Percentiles rank a stretch among this genome's conserved stretches.
These are phyloP conservation scores for Eleusine indica DNA, from an alignment of 176 grass and related monocot species.

Conservation along the genomic window DNA sequence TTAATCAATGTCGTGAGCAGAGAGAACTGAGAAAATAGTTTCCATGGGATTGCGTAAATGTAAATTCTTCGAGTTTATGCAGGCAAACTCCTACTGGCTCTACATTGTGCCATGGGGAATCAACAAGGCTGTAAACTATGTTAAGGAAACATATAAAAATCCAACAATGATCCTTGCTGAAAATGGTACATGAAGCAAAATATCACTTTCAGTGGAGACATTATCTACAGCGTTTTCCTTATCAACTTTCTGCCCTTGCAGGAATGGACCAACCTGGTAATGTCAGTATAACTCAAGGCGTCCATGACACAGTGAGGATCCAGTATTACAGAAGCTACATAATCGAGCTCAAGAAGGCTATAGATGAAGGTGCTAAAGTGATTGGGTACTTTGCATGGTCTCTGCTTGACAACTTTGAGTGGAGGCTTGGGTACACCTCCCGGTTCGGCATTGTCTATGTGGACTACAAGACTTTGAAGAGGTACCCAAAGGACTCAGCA, in stretches of 20 bases:
- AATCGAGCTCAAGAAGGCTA: slow-evolving; percentile 78
- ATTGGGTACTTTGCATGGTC: slow-evolving; percentile 94
- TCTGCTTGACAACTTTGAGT: slow-evolving; percentile 94
- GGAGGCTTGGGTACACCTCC: slow-evolving; percentile 86
- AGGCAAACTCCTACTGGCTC: slow-evolving; percentile 89
- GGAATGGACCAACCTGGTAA: slow-evolving; percentile 94
- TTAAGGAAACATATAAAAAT: slow-evolving; percentile 78
- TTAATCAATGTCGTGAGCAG: background rate
- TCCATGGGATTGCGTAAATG: background rate
- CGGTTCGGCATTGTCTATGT: slow-evolving; percentile 85
- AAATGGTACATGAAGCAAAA: slow-evolving; percentile 58
- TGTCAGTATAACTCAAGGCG: slow-evolving; percentile 59
- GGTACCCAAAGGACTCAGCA: slow-evolving; percentile 88
- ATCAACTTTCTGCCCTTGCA: slow-evolving; percentile 34
- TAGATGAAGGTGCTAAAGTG: slow-evolving; percentile 72
- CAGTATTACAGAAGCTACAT: slow-evolving; percentile 80
- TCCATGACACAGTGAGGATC: slow-evolving; percentile 74
- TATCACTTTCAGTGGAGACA: background rate
- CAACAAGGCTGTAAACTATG: slow-evolving; percentile 86
- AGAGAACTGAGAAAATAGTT: background rate
- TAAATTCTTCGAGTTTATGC: slow-evolving; percentile 25
- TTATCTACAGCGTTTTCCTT: background rate
- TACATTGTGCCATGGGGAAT: slow-evolving; percentile 96
- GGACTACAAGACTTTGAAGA: slow-evolving; percentile 69
- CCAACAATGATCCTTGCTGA: slow-evolving; percentile 77